These are phyloP conservation scores for Melampsora americana DNA, from an alignment of 1,284 basidiomycete species.

Conservation along the genomic window DNA sequence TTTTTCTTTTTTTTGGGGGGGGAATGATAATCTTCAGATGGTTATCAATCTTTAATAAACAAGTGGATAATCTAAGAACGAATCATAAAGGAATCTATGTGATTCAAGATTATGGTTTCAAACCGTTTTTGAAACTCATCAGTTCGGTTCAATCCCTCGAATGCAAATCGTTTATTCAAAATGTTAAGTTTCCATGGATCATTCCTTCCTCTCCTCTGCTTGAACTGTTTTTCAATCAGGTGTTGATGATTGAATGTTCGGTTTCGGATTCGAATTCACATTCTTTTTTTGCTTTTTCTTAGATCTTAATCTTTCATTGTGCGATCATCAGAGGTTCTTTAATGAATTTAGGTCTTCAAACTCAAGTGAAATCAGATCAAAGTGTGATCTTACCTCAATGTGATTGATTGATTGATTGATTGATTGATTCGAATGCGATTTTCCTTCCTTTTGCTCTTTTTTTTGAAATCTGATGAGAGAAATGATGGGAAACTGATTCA, in stretches of 20 bases:
- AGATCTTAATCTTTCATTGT: conserved; percentile 35
- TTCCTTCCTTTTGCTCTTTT: too few relatives aligned
- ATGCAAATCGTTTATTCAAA: conserved; percentile 27
- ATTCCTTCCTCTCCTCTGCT: too few relatives aligned
- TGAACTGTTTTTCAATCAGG: too few relatives aligned
- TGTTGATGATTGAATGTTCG: too few relatives aligned
- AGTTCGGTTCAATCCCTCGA: conserved; percentile 26
- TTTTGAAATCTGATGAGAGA: too few relatives aligned
- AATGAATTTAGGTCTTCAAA: conserved; percentile 42
- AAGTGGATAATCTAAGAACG: conserved; percentile 41
- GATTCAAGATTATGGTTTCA: conserved; percentile 38
- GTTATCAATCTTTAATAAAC: conserved; percentile 43
- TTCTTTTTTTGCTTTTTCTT: too few relatives aligned
- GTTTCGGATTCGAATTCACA: too few relatives aligned
- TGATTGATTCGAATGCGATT: too few relatives aligned
- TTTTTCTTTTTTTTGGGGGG: background rate
- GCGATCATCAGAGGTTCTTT: conserved; percentile 42
- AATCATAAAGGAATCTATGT: conserved; percentile 42
- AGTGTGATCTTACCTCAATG: conserved; percentile 31
- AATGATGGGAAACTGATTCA: too few relatives aligned
- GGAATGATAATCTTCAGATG: conserved; percentile 16
- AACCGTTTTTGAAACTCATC: conserved; percentile 39
- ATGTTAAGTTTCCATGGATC: too few relatives aligned
- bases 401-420: too few relatives aligned
- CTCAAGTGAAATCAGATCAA: conserved; percentile 26